A percentile compares a stretch with the other conserved stretches of the same genome.
Evolutionary conservation across 169 alveolate genomes (phyloP).

Genomic region (Plasmodium cynomolgi): DNA sequence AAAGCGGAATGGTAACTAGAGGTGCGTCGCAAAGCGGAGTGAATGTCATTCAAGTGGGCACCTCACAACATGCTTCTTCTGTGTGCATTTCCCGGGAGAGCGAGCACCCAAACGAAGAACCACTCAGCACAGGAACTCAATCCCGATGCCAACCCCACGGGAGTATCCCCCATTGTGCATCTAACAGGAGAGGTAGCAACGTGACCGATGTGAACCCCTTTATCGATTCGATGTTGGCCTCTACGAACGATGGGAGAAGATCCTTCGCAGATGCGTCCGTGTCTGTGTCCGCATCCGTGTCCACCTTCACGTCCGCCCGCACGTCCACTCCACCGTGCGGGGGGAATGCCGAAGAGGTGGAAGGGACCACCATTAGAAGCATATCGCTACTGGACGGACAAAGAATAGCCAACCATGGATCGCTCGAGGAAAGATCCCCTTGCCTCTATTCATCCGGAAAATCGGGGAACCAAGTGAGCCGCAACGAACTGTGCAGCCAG

Average conservation of each 20-base stretch:
- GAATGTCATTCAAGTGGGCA: no score
- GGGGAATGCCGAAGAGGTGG: neutral
- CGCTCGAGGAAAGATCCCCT: neutral
- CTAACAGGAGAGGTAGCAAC: neutral
- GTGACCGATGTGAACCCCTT: neutral
- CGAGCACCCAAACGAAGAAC: no score
- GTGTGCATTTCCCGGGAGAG: no score
- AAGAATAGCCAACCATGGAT: neutral
- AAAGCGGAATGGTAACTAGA: no score
- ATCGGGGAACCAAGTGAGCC: neutral
- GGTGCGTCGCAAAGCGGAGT: no score
- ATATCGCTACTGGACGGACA: neutral
- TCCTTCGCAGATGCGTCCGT: neutral
- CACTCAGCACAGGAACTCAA: neutral
- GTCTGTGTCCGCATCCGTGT: no score
- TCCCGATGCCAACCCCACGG: neutral
- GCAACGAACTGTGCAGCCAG: neutral
- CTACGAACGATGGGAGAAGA: neutral
- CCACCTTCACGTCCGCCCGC: no score
- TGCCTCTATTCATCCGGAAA: neutral
- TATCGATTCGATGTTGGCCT: neutral
- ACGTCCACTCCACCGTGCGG: neutral
- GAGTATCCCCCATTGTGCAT: neutral
- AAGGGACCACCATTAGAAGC: neutral
- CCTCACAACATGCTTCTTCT: no score